A percentile compares a stretch with the other conserved stretches of the same genome.
These are phyloP conservation scores for Parasitella parasitica DNA, from an alignment of 371 early-diverging fungal species.

Conservation along the genomic window DNA sequence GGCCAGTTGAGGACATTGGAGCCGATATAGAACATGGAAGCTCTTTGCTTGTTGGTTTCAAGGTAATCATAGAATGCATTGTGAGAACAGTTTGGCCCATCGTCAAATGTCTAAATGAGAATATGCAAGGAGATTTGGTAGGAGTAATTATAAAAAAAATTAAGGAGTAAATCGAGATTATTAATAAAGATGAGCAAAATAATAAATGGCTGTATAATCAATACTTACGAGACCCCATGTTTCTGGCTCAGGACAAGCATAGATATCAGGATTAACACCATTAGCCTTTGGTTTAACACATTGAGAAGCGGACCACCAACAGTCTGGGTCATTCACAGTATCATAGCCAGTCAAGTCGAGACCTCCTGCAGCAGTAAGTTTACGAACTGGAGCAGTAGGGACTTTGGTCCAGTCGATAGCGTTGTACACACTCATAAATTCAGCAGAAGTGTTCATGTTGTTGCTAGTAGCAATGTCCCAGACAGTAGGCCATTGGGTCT, in stretches of 20 bases:
- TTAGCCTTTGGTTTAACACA: constrained; percentile 38
- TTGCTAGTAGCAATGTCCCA: constrained; percentile 30
- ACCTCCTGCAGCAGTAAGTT: constrained; percentile 21
- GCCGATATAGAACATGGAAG: constrained; percentile 57
- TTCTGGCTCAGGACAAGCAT: constrained; percentile 39
- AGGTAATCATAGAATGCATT: constrained; percentile 53
- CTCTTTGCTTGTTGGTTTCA: constrained; percentile 45
- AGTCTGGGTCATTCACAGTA: constrained; percentile 40
- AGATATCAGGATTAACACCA: constrained; percentile 39
- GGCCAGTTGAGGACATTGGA: constrained; percentile 54
- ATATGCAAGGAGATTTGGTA: constrained; percentile 2
- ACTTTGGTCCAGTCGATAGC: constrained; percentile 44
- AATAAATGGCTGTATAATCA: background rate
- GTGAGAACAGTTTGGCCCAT: constrained; percentile 53
- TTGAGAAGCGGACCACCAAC: constrained; percentile 51
- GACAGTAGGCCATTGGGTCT: constrained; percentile 23
- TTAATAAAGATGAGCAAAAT: constrained; percentile 1
- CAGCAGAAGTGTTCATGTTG: constrained; percentile 21
- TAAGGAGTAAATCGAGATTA: background rate
- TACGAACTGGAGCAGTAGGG: constrained; percentile 28
- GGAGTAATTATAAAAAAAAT: background rate
- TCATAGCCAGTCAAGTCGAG: constrained; percentile 30
- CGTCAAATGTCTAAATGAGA: constrained; percentile 47
- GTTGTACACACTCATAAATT: constrained; percentile 21
- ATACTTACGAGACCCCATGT: constrained; percentile 47